Conservation (phyloP, 371 early-diverging fungal genomes). For the Mucor irregularis region DNA sequence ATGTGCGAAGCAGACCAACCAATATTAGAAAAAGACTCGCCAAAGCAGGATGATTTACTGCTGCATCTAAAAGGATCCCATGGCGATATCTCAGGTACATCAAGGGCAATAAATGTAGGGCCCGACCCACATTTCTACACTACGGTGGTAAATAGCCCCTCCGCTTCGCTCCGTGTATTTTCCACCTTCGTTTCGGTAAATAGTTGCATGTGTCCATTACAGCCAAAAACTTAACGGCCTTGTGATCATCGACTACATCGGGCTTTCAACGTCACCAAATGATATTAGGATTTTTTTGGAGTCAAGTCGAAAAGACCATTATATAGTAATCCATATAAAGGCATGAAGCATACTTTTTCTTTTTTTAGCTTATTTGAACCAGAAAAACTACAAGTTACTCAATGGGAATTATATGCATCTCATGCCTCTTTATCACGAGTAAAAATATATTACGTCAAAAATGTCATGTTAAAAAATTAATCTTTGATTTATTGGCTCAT, state of each 20-base stretch:
- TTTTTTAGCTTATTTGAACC: too few relatives aligned
- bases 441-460: neutral
- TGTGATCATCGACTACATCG: conserved; percentile 25
- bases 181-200: too few relatives aligned
- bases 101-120: too few relatives aligned
- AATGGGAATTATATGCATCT: too few relatives aligned
- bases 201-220: conserved; percentile 17
- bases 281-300: conserved; percentile 6
- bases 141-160: too few relatives aligned
- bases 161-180: too few relatives aligned
- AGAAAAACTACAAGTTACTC: too few relatives aligned
- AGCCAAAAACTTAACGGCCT: conserved; percentile 19
- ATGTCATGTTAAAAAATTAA: neutral
- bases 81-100: conserved; percentile 21
- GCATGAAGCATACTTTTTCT: too few relatives aligned
- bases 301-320: too few relatives aligned
- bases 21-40: conserved; percentile 23
- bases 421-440: too few relatives aligned
- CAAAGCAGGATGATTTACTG: conserved; percentile 18
- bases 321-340: too few relatives aligned
- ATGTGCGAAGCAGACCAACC: conserved; percentile 19
- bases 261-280: conserved; percentile 17
- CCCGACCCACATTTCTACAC: too few relatives aligned
- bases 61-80: conserved; percentile 18
- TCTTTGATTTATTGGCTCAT: neutral